These are phyloP conservation scores for Fusarium ambrosium DNA, from an alignment of 2,329 filamentous ascomycete species.

Conservation along the genomic window DNA sequence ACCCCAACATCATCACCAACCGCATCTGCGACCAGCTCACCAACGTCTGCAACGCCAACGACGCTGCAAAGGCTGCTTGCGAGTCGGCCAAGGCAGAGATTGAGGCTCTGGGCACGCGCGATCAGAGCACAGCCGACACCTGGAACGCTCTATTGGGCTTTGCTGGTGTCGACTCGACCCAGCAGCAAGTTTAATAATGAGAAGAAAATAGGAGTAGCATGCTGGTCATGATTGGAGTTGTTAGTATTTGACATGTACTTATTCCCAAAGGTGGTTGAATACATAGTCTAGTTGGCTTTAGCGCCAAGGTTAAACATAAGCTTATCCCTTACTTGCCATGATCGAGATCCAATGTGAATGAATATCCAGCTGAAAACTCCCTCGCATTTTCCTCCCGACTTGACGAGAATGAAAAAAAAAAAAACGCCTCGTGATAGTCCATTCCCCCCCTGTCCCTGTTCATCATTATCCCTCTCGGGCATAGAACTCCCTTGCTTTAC, in stretches of 20 bases:
- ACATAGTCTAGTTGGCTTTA: not conserved
- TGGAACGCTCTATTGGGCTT: constrained; percentile 61
- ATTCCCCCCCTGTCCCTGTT: not conserved
- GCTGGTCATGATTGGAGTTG: constrained; percentile 33
- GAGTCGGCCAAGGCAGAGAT: constrained; percentile 66
- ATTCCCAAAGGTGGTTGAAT: not conserved
- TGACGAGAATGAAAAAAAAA: not conserved
- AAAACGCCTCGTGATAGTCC: not conserved
- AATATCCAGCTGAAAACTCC: not conserved
- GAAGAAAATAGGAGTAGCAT: constrained; percentile 14
- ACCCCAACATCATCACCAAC: constrained; percentile 82
- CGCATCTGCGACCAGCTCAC: constrained; percentile 77
- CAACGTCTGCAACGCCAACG: constrained; percentile 75
- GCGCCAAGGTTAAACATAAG: constrained; percentile 5
- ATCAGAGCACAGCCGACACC: constrained; percentile 62
- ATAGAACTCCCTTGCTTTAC: not conserved
- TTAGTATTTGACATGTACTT: constrained; percentile 22
- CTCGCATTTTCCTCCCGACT: not conserved
- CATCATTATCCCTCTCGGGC: not conserved
- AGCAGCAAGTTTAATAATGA: constrained; percentile 35
- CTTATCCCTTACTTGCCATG: not conserved
- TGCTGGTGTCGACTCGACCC: constrained; percentile 40
- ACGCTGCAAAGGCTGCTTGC: constrained; percentile 69
- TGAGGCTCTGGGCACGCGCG: constrained; percentile 61
- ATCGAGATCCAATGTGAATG: not conserved